phyloP scores from a whole-genome alignment of 805 yeast species.

The Candida xiaguanensis region DNA sequence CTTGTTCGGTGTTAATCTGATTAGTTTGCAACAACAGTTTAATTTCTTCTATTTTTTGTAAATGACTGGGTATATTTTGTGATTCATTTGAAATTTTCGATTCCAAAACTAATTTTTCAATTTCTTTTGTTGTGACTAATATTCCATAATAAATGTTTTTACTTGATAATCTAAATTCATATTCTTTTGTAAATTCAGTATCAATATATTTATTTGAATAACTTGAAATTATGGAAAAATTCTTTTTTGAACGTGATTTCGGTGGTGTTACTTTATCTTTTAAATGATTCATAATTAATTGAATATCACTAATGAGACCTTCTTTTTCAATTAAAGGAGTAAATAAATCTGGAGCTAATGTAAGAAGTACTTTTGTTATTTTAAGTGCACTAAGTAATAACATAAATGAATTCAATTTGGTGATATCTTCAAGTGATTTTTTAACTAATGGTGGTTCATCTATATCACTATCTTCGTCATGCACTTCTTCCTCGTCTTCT shows the following conservation, averaged over 20 bases:
- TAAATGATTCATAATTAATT: slow-evolving; percentile 25
- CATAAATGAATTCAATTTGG: slow-evolving; percentile 29
- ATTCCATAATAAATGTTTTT: slow-evolving; percentile 15
- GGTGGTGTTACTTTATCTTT: slow-evolving; percentile 13
- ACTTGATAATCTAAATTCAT: slow-evolving; percentile 16
- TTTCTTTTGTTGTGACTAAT: slow-evolving; percentile 15
- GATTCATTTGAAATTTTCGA: slow-evolving; percentile 17
- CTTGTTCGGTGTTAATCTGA: slow-evolving; percentile 17
- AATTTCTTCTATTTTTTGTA: slow-evolving; percentile 16
- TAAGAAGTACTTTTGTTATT: slow-evolving; percentile 42
- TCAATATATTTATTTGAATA: slow-evolving; percentile 26
- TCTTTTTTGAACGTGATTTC: slow-evolving; percentile 10
- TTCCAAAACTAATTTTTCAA: slow-evolving; percentile 24
- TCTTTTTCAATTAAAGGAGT: slow-evolving; percentile 58
- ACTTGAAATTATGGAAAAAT: slow-evolving; percentile 3
- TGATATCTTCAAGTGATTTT: slow-evolving; percentile 11
- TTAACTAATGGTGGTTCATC: neutral
- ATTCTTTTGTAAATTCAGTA: slow-evolving; percentile 27
- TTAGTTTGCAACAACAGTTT: slow-evolving; percentile 8
- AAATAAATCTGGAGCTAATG: slow-evolving; percentile 40
- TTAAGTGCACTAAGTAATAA: slow-evolving; percentile 51
- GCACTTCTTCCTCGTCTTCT: slow-evolving; percentile 8
- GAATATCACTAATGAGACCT: slow-evolving; percentile 60
- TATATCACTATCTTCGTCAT: slow-evolving; percentile 8
- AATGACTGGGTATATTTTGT: slow-evolving; percentile 13